Percentiles rank a stretch among this genome's conserved stretches.
Evolutionary conservation across 495 filamentous ascomycete genomes (phyloP).

Genomic region (Podospora sp.): DNA sequence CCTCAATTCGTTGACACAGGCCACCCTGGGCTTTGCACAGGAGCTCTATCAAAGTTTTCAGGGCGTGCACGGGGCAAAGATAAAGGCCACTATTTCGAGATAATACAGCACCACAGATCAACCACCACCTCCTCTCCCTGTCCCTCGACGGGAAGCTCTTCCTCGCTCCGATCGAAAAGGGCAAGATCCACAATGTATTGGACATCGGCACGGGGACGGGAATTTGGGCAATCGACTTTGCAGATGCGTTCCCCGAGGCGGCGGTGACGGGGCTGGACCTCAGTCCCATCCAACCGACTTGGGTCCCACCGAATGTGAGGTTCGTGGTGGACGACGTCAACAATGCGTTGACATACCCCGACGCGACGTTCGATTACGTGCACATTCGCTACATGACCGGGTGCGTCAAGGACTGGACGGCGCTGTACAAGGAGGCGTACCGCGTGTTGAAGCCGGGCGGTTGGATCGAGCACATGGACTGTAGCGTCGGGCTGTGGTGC

Average conservation of each 20-base stretch:
- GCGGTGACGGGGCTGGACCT: constrained; percentile 63
- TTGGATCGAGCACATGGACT: constrained; percentile 31
- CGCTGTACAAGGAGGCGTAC: constrained; percentile 38
- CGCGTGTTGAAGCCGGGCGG: constrained; percentile 40
- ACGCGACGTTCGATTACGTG: constrained; percentile 55
- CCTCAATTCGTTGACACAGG: too few relatives aligned
- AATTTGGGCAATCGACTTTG: constrained; percentile 35
- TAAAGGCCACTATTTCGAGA: too few relatives aligned
- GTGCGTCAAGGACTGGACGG: constrained; percentile 52
- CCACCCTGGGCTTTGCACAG: too few relatives aligned
- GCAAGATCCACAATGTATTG: constrained; percentile 51
- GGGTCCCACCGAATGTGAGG: constrained; percentile 47
- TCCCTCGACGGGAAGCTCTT: constrained; percentile 54
- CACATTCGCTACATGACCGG: constrained; percentile 58
- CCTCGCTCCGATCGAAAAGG: constrained; percentile 53
- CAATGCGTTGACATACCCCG: constrained; percentile 49
- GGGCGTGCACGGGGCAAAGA: too few relatives aligned
- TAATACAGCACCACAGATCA: too few relatives aligned
- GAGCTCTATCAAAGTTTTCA: too few relatives aligned
- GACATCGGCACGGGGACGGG: constrained; percentile 47
- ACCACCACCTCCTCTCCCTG: constrained; percentile 33
- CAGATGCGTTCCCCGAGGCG: constrained; percentile 51
- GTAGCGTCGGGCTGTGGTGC: background rate
- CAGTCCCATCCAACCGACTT: constrained; percentile 54
- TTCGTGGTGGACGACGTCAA: constrained; percentile 57